These are phyloP conservation scores for Eucalyptus regnans DNA, from an alignment of 345 rosid genomes.

Conservation along the genomic window DNA sequence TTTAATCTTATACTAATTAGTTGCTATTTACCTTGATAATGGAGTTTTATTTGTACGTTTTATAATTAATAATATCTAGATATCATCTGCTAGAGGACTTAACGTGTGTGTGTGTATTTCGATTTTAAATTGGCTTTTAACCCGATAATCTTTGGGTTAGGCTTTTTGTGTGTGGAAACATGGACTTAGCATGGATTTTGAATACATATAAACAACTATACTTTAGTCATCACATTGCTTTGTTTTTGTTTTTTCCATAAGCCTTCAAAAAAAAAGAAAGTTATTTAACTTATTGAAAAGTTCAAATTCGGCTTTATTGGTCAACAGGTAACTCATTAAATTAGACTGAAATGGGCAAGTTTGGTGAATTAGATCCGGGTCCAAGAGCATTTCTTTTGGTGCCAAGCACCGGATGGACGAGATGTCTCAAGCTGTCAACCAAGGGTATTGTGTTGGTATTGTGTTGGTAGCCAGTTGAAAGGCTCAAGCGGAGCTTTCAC, in stretches of 20 bases:
- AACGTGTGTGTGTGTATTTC: rapidly evolving
- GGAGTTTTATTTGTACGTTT: background rate
- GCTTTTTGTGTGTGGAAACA: background rate
- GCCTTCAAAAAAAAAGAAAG: background rate
- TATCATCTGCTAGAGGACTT: rapidly evolving
- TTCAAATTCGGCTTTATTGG: background rate
- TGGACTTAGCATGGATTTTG: rapidly evolving
- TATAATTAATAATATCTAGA: too few species aligned
- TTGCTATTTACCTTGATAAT: background rate
- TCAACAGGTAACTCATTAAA: background rate
- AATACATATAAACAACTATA: background rate
- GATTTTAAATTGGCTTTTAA: too few species aligned
- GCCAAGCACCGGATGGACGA: background rate
- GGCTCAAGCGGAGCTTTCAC: too few species aligned
- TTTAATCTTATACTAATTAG: too few species aligned
- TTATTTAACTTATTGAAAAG: background rate
- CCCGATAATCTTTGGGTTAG: rapidly evolving
- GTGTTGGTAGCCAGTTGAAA: too few species aligned
- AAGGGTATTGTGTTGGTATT: rapidly evolving
- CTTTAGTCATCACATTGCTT: rapidly evolving
- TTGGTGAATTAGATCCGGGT: background rate
- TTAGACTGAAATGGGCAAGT: background rate
- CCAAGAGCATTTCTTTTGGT: background rate
- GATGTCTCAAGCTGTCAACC: too few species aligned
- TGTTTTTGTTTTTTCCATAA: too few species aligned